Conservation (phyloP, 2,329 filamentous ascomycete genomes). For the Penicillium sp. region DNA sequence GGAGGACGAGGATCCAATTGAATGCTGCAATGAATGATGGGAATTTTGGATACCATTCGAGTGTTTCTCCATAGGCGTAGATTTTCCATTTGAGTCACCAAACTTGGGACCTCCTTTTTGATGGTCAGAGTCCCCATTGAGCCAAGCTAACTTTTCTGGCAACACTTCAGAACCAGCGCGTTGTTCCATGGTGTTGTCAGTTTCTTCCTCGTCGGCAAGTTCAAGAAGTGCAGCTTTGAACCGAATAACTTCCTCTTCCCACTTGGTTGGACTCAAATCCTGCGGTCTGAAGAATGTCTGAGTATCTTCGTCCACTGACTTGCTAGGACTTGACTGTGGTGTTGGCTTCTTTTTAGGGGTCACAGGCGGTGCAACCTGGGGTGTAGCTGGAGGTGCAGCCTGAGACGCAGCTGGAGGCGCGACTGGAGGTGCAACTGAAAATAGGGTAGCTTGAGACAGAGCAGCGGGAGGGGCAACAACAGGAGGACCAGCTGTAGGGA, state of each 20-base stretch:
- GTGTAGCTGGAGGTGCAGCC: neutral
- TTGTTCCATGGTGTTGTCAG: neutral
- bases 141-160: neutral
- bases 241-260: constrained; percentile 1
- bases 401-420: neutral
- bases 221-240: neutral
- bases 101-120: neutral
- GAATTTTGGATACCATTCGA: neutral
- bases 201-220: neutral
- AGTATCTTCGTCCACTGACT: neutral
- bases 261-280: constrained; percentile 10
- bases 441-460: neutral
- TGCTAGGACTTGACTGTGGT: neutral
- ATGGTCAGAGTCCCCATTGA: neutral
- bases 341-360: neutral
- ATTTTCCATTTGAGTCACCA: neutral
- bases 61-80: neutral
- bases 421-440: neutral
- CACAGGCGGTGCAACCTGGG: neutral
- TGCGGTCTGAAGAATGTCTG: neutral
- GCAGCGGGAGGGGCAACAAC: neutral
- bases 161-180: neutral
- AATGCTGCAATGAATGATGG: neutral
- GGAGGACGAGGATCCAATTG: neutral
- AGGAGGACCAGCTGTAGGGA: neutral